These are phyloP conservation scores for Barnettozyma salicaria DNA, from an alignment of 805 yeast genomes.

Conservation along the genomic window DNA sequence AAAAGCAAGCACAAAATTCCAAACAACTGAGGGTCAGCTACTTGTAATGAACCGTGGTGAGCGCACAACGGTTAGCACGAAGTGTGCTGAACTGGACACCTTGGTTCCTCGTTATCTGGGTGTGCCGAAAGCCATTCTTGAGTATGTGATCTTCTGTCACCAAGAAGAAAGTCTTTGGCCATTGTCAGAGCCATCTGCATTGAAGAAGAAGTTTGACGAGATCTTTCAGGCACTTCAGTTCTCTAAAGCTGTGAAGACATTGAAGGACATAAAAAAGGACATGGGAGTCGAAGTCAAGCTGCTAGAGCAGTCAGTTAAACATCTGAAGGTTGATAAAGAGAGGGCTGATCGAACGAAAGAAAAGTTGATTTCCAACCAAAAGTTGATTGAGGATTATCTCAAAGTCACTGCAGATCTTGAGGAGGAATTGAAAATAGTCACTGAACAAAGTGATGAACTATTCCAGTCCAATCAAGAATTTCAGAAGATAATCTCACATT, in stretches of 20 bases:
- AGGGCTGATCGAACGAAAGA: conserved; percentile 57
- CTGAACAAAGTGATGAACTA: conserved; percentile 53
- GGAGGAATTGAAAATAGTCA: conserved; percentile 43
- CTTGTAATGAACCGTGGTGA: conserved; percentile 60
- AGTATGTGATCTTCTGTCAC: conserved; percentile 93
- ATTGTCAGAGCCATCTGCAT: conserved; percentile 76
- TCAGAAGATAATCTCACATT: conserved; percentile 60
- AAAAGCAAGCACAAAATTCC: conserved; percentile 63
- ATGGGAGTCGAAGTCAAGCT: conserved; percentile 69
- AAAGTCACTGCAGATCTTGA: conserved; percentile 46
- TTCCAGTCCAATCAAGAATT: conserved; percentile 78
- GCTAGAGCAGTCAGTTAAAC: conserved; percentile 72
- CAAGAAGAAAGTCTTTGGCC: conserved; percentile 99
- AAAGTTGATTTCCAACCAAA: conserved; percentile 39
- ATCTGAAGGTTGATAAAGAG: conserved; percentile 64
- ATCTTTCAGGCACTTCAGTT: conserved; percentile 93
- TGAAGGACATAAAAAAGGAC: conserved; percentile 73
- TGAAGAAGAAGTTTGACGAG: conserved; percentile 93
- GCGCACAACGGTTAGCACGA: conserved; percentile 68
- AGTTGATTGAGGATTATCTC: conserved; percentile 39
- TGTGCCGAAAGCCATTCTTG: conserved; percentile 79
- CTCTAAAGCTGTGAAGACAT: conserved; percentile 79
- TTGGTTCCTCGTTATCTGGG: conserved; percentile 82
- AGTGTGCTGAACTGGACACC: conserved; percentile 76
- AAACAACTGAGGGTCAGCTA: conserved; percentile 86